These are phyloP conservation scores for Tilletia caries DNA, from an alignment of 1,284 basidiomycete species.

Conservation along the genomic window DNA sequence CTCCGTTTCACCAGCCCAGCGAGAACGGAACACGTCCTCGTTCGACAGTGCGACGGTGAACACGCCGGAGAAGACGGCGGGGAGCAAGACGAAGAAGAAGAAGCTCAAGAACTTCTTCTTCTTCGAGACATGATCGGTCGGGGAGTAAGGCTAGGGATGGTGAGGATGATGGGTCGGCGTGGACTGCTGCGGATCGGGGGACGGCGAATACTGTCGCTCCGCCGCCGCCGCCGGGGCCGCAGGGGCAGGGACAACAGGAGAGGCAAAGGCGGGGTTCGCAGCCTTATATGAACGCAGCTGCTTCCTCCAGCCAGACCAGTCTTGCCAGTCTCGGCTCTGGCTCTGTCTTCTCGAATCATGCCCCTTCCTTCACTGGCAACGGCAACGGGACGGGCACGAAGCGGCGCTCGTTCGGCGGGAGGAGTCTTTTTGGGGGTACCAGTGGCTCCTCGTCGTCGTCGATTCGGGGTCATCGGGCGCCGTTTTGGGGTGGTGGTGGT, in stretches of 20 bases:
- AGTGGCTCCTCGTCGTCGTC: too few species aligned
- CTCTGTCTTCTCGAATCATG: not conserved
- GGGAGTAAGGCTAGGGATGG: not conserved
- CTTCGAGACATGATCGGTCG: not conserved
- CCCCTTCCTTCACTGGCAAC: not conserved
- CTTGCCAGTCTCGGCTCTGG: conserved; percentile 1
- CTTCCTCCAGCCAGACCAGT: not conserved
- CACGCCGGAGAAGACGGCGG: not conserved
- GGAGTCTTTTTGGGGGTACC: too few species aligned
- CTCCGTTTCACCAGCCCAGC: not conserved
- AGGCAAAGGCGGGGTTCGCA: not conserved
- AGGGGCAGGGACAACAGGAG: not conserved
- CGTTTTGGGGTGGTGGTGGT: not conserved
- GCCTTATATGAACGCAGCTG: not conserved
- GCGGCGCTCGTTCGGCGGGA: too few species aligned
- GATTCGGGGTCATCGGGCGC: not conserved
- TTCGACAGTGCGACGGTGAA: not conserved
- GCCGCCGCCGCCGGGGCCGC: not conserved
- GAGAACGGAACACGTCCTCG: not conserved
- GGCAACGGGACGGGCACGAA: too few species aligned
- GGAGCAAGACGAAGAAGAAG: conserved; percentile 3
- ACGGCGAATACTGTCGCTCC: not conserved
- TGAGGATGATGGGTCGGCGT: not conserved
- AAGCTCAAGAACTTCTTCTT: conserved; percentile 10
- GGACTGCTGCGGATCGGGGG: not conserved